phyloP scores from a whole-genome alignment of 2,329 filamentous ascomycete species.

The Cladophialophora chaetospira region DNA sequence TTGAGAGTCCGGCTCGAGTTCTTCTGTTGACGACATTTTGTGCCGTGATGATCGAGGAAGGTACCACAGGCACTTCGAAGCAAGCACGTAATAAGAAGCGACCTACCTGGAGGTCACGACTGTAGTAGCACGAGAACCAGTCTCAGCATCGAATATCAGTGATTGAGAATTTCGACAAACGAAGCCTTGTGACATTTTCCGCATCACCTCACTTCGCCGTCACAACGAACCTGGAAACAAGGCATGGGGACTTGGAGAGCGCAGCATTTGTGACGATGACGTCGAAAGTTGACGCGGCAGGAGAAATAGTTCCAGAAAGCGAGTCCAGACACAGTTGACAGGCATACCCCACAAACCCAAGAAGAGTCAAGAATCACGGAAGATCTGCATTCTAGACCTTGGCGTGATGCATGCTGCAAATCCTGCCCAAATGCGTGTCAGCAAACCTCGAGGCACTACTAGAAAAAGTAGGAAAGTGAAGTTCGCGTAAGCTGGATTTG shows the following conservation, averaged over 20 bases:
- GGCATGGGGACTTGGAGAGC: background rate
- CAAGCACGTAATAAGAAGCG: background rate
- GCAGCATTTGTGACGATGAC: slow-evolving; percentile 7
- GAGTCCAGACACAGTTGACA: background rate
- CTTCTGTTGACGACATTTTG: slow-evolving; percentile 18
- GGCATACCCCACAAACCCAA: background rate
- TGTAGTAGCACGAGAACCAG: slow-evolving; percentile 2
- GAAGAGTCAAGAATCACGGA: slow-evolving; percentile 5
- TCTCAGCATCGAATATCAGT: slow-evolving; percentile 1
- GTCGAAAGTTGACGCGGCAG: slow-evolving; percentile 18
- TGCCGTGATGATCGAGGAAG: background rate
- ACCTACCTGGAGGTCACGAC: slow-evolving; percentile 13
- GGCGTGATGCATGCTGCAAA: slow-evolving; percentile 3
- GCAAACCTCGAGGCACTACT: background rate
- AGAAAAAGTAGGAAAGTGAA: slow-evolving; percentile 1
- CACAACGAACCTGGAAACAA: slow-evolving; percentile 5
- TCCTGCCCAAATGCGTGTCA: slow-evolving; percentile 1
- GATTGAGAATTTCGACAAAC: background rate
- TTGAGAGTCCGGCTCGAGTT: slow-evolving; percentile 26
- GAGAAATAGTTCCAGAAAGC: slow-evolving; percentile 4
- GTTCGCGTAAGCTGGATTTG: background rate
- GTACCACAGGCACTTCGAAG: background rate
- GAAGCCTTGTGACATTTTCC: background rate
- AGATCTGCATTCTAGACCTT: slow-evolving; percentile 7
- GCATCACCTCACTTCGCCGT: slow-evolving; percentile 3